A percentile compares a stretch with the other conserved stretches of the same genome.
Conservation (phyloP, 805 yeast species). For the Yarrowia sp. region DNA sequence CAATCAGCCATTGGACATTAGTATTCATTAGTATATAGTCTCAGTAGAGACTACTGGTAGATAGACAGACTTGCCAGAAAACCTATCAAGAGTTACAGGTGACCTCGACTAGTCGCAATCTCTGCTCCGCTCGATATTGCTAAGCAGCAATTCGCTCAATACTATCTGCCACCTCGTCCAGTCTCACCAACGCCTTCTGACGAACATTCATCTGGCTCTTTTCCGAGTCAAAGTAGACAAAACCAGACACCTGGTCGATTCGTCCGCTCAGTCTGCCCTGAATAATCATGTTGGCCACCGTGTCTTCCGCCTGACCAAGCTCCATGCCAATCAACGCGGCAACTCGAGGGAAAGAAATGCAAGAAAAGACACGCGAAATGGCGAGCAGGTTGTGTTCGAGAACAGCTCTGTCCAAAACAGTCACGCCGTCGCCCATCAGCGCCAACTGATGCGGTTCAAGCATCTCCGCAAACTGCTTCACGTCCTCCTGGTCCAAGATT, state of each 20-base stretch:
- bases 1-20: no score
- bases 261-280: slow-evolving; percentile 36
- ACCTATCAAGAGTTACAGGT: no score
- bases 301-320: slow-evolving; percentile 34
- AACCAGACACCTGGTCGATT: slow-evolving; percentile 37
- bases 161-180: slow-evolving; percentile 16
- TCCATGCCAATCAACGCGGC: slow-evolving; percentile 35
- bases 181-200: not conserved
- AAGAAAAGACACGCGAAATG: slow-evolving; percentile 36
- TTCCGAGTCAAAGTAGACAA: slow-evolving; percentile 30
- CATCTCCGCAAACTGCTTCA: slow-evolving; percentile 30
- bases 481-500: slow-evolving; percentile 34
- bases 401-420: slow-evolving; percentile 37
- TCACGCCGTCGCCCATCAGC: slow-evolving; percentile 33
- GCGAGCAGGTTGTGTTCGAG: slow-evolving; percentile 40
- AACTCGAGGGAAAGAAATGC: slow-evolving; percentile 34
- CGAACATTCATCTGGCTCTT: not conserved
- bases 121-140: no score
- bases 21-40: no score
- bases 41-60: no score
- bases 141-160: not conserved
- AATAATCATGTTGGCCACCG: slow-evolving; percentile 37
- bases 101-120: no score
- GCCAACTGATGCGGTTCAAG: slow-evolving; percentile 32
- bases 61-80: no score